Base-by-base conservation (phyloP, 106 monocot genomes). In the Dioscorea zingiberensis region DNA sequence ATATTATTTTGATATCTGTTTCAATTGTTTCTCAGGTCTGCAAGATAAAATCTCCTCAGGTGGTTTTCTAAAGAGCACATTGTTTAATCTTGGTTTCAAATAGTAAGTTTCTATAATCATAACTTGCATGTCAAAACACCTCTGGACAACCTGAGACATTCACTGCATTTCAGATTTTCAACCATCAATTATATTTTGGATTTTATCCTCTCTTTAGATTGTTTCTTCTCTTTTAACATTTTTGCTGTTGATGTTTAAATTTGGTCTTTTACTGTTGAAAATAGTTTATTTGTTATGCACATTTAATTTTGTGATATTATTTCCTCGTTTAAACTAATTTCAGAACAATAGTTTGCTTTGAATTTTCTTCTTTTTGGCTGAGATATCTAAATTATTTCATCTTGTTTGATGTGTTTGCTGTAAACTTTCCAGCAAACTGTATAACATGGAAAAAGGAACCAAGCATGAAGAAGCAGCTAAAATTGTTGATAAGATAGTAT, bases 401-500 rank as follows among this genome's bases (percentile, higher is more conserved):
- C 38, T 38, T 10, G 10, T 38, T 38, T 6, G 4, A 38, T 38
- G 38, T 38, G 38, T 38, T 10, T 38, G 38, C 38, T 38, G 38
- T 38, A 38, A 38, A 38, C 1, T 10, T 64, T 47, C 38, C 83
- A 97, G 97, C 73, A 97, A 97, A 73, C 74, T 70, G 19, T 13
- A 65, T 44, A 74, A 81, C 60, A 92, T 97, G 91, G 71, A 21
- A 21, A 84, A 59, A 48, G 97, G 97, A 80, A 67, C 25, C 26
- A 91, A 80, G 69, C 97, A 92, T 29, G 81, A 78, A 9, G 85
- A 92, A 62, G 97, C 97, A 54, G 73, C 88, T 63, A 58, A 70
- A 63, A 61, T 97, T 56, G 79, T 60, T 76, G 97, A 97, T 63
- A 92, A 73, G 64, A 45, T 92, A 30, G 86, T 97, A 27, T 97